Evolutionary conservation across 768 basidiomycete species (phyloP).

Genomic region (Trametes sanguinea): DNA sequence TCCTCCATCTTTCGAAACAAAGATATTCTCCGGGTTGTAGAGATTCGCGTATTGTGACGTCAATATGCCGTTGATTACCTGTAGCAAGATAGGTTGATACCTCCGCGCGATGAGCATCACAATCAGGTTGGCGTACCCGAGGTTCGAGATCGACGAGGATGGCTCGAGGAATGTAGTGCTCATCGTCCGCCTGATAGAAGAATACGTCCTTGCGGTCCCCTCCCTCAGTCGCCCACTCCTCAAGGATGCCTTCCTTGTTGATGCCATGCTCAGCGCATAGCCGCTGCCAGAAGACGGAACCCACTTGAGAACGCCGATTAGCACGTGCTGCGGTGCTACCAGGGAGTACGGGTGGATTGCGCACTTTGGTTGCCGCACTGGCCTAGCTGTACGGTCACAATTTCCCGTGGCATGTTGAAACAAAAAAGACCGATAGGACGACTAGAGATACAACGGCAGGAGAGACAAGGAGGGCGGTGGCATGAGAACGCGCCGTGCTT

Average conservation of each 20-base stretch:
- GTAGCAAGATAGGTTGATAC: not conserved
- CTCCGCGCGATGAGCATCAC: not conserved
- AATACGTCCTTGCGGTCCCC: slow-evolving; percentile 99
- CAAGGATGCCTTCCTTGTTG: slow-evolving; percentile 90
- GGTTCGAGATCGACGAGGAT: slow-evolving; percentile 97
- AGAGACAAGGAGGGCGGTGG: slow-evolving; percentile 1
- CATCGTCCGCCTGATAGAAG: slow-evolving; percentile 99
- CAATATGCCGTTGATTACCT: slow-evolving; percentile 97
- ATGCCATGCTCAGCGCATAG: slow-evolving; percentile 99
- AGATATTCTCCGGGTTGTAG: slow-evolving; percentile 99
- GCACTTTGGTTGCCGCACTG: slow-evolving; percentile 93
- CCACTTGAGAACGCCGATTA: slow-evolving; percentile 59
- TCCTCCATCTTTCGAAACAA: slow-evolving; percentile 94
- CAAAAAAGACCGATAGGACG: not conserved
- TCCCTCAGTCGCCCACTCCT: slow-evolving; percentile 95
- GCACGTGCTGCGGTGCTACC: slow-evolving; percentile 20
- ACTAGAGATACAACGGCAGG: slow-evolving; percentile 4
- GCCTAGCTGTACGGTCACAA: slow-evolving; percentile 82
- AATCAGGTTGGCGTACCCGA: slow-evolving; percentile 56
- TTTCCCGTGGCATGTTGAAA: slow-evolving; percentile 69
- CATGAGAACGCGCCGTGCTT: not conserved
- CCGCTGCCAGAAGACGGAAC: slow-evolving; percentile 97
- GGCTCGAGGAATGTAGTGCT: slow-evolving; percentile 96
- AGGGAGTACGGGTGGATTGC: slow-evolving; percentile 30
- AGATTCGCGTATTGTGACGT: slow-evolving; percentile 84